Base-by-base conservation (phyloP, 768 basidiomycete genomes). In the Hydnum rufescens region DNA sequence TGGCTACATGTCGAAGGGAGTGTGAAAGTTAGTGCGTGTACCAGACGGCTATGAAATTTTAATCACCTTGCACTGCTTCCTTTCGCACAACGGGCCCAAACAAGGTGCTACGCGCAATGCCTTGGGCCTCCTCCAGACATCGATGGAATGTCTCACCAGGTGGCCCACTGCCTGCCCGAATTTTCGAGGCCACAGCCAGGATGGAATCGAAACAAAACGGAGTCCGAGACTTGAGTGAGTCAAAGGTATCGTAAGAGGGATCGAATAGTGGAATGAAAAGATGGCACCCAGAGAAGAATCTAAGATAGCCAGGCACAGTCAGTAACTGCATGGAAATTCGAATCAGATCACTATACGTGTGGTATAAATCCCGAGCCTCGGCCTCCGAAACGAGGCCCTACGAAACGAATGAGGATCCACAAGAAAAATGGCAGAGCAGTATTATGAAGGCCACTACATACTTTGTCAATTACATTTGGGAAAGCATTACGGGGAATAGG, bases 121-220 rank as follows among this genome's bases (percentile, higher is more conserved):
- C 88, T 64, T 93, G 90, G 25, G 92, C 89, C 67, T 95, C 89
- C 63, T 93, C 89, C 42, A 93, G 70, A 62, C 84, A 85, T 61
- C 80, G 80, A 70, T 90, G 89, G 66, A 89, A 92, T 0, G 87
- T 83, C 44, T 80, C 73, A 55, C 77, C 78, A 42, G 87, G 76
- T 18, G 48, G 5, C 53, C 86, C 84, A 60, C 82, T 88, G 23
- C 89, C 90, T 57, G 84, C 83, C 61, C 86, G 75, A 61, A 96
- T 88, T 67, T 89, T 92, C 52, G 82, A 78, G 48, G 89, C 90
- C 48, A 95, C 80, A 43, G 90, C 87, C 49, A 96, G 72, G 61
- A 96, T 80, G 55, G 88, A 82, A 65, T 93, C 86, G 64, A 90
- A 90, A 51, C 88, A 90, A 82, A 89, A 96, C 3, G 92, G 92